Percentiles rank a stretch among this genome's conserved stretches.
These are phyloP conservation scores for Trichoderma virens DNA, from an alignment of 495 filamentous ascomycete species.

Conservation along the genomic window DNA sequence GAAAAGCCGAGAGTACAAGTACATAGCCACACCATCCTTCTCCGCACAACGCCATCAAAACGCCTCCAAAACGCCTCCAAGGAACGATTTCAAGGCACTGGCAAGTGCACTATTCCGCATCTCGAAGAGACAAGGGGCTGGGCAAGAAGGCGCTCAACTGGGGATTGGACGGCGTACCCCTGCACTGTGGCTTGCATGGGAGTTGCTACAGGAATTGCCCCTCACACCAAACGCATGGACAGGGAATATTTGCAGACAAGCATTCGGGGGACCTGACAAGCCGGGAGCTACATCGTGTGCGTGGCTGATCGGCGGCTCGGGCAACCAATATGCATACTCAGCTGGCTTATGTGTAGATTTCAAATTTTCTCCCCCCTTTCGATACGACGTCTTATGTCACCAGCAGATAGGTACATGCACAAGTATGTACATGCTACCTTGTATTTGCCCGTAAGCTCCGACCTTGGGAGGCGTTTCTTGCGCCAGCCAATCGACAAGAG, in stretches of 20 bases:
- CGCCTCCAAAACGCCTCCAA: too few relatives aligned
- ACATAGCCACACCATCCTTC: neutral
- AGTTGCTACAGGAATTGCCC: too few relatives aligned
- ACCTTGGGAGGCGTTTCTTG: neutral
- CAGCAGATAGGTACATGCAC: neutral
- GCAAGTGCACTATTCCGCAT: too few relatives aligned
- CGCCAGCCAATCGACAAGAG: neutral
- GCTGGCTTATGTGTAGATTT: neutral
- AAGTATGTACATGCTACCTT: too few relatives aligned
- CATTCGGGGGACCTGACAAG: neutral
- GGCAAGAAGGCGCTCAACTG: too few relatives aligned
- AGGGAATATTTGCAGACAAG: neutral
- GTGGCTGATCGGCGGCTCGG: neutral
- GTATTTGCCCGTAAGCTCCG: too few relatives aligned
- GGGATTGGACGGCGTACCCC: too few relatives aligned
- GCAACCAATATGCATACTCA: neutral
- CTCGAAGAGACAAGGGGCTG: too few relatives aligned
- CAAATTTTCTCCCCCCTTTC: too few relatives aligned
- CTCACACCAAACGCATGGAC: slow-evolving; percentile 1
- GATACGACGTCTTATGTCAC: neutral
- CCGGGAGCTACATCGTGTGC: neutral
- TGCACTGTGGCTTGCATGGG: too few relatives aligned
- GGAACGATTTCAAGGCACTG: too few relatives aligned
- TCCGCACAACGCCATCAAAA: neutral
- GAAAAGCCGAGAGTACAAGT: neutral